phyloP scores from a whole-genome alignment of 345 rosid genomes.

The Euphorbia peplus region DNA sequence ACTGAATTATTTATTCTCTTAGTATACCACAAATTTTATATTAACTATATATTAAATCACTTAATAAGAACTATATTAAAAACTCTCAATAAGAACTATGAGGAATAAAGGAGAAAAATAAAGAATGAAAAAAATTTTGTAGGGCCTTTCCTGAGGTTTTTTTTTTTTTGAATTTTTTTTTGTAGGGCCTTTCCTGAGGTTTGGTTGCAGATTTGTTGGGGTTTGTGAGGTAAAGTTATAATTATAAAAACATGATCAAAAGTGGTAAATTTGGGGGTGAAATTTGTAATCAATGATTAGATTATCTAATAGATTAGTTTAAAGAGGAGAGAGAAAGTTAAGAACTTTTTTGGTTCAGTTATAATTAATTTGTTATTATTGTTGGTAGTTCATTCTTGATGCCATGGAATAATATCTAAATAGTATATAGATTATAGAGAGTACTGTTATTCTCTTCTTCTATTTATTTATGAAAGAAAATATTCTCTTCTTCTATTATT shows the following conservation, averaged over 20 bases:
- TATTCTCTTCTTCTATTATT: no score
- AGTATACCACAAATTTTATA: no score
- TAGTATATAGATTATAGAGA: not conserved
- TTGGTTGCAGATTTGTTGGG: slow-evolving; percentile 34
- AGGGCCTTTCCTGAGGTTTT: slow-evolving; percentile 22
- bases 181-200: slow-evolving; percentile 22
- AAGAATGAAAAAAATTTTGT: slow-evolving; percentile 7
- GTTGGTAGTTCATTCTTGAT: not conserved
- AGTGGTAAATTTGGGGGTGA: not conserved
- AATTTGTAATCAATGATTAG: not conserved
- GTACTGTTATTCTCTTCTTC: not conserved
- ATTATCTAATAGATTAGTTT: no score
- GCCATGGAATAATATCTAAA: not conserved
- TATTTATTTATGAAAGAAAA: no score
- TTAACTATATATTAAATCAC: no score
- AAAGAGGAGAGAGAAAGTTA: not conserved
- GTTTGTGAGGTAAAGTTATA: slow-evolving; percentile 10
- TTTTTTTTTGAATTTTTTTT: no score
- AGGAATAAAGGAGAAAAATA: slow-evolving; percentile 7
- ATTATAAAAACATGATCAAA: slow-evolving; percentile 16
- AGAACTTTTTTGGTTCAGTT: not conserved
- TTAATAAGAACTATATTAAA: no score
- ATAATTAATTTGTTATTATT: not conserved
- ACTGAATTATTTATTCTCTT: no score
- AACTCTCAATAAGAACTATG: slow-evolving; percentile 17